Conservation (phyloP, 2,329 filamentous ascomycete genomes). For the Verticillium nonalfalfae region DNA sequence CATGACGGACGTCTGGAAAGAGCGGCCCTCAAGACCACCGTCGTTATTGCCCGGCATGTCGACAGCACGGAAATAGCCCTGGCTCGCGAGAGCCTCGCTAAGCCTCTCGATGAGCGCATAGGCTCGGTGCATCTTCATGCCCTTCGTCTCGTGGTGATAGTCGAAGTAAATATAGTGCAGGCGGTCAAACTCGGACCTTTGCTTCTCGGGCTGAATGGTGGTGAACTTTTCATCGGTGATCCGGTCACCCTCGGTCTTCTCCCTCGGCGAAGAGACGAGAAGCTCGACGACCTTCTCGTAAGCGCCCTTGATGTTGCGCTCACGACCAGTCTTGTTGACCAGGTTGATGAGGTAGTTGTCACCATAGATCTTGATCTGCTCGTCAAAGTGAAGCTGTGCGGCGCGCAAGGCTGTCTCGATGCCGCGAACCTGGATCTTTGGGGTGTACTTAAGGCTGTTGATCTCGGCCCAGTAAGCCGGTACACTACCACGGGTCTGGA, state of each 20-base stretch:
- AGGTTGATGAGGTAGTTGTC: slow-evolving; percentile 97
- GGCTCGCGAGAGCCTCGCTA: slow-evolving; percentile 65
- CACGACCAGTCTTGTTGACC: slow-evolving; percentile 92
- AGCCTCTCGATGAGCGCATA: slow-evolving; percentile 80
- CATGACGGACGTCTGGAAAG: slow-evolving; percentile 81
- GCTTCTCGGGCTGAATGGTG: slow-evolving; percentile 59
- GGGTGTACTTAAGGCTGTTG: slow-evolving; percentile 87
- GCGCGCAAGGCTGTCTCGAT: slow-evolving; percentile 75
- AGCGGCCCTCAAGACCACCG: slow-evolving; percentile 72
- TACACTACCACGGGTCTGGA: slow-evolving; percentile 93
- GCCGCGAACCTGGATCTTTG: slow-evolving; percentile 80
- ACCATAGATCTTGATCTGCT: slow-evolving; percentile 89
- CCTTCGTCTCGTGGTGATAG: slow-evolving; percentile 97
- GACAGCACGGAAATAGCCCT: slow-evolving; percentile 88
- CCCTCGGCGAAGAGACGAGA: slow-evolving; percentile 62
- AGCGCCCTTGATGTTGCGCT: slow-evolving; percentile 81
- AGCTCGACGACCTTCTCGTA: slow-evolving; percentile 86
- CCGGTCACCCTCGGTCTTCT: slow-evolving; percentile 58
- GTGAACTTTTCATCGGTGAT: slow-evolving; percentile 75
- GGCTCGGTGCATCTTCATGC: slow-evolving; percentile 86
- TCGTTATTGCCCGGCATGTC: slow-evolving; percentile 69
- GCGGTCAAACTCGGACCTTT: slow-evolving; percentile 63
- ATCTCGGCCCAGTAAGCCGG: slow-evolving; percentile 95
- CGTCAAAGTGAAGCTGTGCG: slow-evolving; percentile 80
- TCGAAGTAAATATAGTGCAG: slow-evolving; percentile 98